Evolutionary conservation across 495 filamentous ascomycete species (phyloP).

Genomic region (Neurospora africana): DNA sequence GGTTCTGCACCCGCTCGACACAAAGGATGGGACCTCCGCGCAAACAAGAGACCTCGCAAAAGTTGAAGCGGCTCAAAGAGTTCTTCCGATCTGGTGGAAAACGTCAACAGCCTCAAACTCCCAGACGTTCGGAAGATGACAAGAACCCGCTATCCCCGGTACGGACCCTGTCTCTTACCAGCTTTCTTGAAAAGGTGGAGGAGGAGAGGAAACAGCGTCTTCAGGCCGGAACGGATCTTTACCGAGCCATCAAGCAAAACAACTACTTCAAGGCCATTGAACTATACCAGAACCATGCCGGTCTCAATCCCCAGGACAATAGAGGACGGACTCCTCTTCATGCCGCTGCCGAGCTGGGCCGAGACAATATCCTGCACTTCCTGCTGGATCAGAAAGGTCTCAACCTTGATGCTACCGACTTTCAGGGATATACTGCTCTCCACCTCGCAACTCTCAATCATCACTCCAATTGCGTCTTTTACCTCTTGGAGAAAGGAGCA

Average conservation of each 20-base stretch:
- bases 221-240: not conserved
- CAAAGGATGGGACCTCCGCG: not conserved
- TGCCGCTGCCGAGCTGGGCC: slow-evolving; percentile 1
- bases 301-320: not conserved
- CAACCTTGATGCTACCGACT: not conserved
- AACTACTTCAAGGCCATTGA: not conserved
- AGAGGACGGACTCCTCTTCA: slow-evolving; percentile 1
- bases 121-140: not conserved
- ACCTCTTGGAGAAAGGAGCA: not conserved
- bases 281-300: not conserved
- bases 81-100: not conserved
- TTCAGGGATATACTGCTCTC: not conserved
- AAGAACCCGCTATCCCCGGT: not conserved
- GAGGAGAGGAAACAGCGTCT: not conserved
- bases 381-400: slow-evolving; percentile 4
- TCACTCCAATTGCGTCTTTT: not conserved
- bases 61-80: not conserved
- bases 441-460: not conserved
- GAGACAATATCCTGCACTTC: not conserved
- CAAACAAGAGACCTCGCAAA: not conserved
- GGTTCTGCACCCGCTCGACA: not conserved
- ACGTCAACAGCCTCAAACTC: not conserved
- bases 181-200: not conserved
- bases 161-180: not conserved
- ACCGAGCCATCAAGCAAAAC: not conserved